Evolutionary conservation across 495 filamentous ascomycete genomes (phyloP), one percentile per base, ranked within the genome.

Genomic region (Niebla homalea): DNA sequence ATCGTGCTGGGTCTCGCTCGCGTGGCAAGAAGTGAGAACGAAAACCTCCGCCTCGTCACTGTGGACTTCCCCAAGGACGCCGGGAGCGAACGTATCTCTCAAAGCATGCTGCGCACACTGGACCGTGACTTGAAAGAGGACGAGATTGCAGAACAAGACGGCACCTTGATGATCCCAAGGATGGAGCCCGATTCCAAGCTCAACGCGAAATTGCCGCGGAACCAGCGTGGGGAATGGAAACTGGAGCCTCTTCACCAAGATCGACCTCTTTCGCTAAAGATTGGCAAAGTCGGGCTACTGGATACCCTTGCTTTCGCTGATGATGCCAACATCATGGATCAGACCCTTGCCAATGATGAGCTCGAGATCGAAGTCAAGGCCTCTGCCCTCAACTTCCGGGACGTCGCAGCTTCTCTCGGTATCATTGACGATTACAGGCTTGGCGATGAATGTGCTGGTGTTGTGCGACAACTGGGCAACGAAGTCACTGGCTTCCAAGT

Each of bases 331-430:
- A 53, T 60, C 25, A 21, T 57, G 19, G 54, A 61, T 20, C 35
- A 48, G 5, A 25, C 46, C 38, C 60, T 68, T 25, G 63, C 58
- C 22, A 56, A 64, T 11, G 47, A 64, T 32, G 58, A 52, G 3
- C 43, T 57, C 16, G 55, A 62, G 42, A 60, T 59, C 18, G 60
- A 65, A 39, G 49, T 61, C 22, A 58, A 58, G 41, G 65, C 65
- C 1, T 49, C 44, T 12, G 61, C 60, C 1, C 39, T 70, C 47
- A 67, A 64, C 46, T 64, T 62, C 49, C 50, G 52, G 11, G 68
- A 69, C 49, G 48, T 66, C 11, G 51, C 56, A 12, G 59, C 61
- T 0, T 53, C 60, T 25, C 25, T 64, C 36, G 63, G 62, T 45
- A 55, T 57, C 46, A 59, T 64, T 14, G 50, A 55, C n/a, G 60